A percentile compares a stretch with the other conserved stretches of the same genome.
Conservation (phyloP, 257 asterid species). For the Solanum sitiens region DNA sequence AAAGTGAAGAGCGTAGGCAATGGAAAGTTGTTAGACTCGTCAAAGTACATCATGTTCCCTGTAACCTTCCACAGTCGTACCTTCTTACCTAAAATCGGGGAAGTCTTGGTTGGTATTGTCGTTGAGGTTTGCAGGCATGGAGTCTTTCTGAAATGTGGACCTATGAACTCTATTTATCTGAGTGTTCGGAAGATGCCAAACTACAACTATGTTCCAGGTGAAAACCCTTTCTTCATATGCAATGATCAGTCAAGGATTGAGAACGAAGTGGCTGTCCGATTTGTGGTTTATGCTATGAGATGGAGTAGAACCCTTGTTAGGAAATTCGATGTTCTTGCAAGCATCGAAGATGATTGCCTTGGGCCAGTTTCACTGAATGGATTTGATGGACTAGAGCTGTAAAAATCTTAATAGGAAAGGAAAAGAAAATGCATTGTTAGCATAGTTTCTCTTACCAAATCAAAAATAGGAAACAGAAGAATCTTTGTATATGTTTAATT, state of each 20-base stretch:
- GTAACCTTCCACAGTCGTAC: constrained; percentile 41
- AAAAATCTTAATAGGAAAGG: not conserved
- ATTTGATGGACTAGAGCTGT: constrained; percentile 43
- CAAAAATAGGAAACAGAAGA: not conserved
- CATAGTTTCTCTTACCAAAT: not conserved
- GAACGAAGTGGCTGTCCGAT: constrained; percentile 42
- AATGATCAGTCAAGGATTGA: constrained; percentile 58
- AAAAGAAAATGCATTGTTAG: not conserved
- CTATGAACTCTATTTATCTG: constrained; percentile 51
- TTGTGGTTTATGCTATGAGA: constrained; percentile 35
- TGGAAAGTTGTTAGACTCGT: constrained; percentile 14
- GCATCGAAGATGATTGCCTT: constrained; percentile 43
- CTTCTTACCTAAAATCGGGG: constrained; percentile 56
- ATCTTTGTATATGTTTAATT: not conserved
- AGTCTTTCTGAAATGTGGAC: constrained; percentile 68
- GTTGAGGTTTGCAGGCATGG: constrained; percentile 16
- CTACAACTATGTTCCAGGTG: constrained; percentile 25
- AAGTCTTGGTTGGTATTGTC: constrained; percentile 51
- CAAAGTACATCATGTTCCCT: constrained; percentile 20
- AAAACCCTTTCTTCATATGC: constrained; percentile 16
- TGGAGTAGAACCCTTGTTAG: constrained; percentile 34
- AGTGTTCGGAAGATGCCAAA: constrained; percentile 40
- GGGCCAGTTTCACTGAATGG: constrained; percentile 72
- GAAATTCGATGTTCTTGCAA: constrained; percentile 54
- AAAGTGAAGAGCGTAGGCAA: constrained; percentile 44